A percentile compares a stretch with the other conserved stretches of the same genome.
Conservation (phyloP, 768 basidiomycete genomes). For the Psilocybe cyanescens region DNA sequence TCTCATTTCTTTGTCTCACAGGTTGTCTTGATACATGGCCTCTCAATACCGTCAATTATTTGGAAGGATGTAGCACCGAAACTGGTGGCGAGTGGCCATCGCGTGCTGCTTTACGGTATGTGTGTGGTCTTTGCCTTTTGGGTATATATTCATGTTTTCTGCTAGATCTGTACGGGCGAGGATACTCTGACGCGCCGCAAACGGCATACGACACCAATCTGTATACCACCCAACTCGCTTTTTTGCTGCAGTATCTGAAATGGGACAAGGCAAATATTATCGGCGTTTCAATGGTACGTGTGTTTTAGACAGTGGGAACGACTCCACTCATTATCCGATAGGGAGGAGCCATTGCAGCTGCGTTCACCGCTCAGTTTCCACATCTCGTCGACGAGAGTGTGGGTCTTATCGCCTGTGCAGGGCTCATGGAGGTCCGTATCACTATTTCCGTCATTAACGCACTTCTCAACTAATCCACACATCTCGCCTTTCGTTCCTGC, state of each 20-base stretch:
- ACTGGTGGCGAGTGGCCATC: conserved; percentile 66
- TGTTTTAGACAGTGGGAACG: background rate
- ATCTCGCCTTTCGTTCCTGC: too few species aligned
- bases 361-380: conserved; percentile 75
- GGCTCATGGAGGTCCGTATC: conserved; percentile 58
- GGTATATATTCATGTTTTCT: background rate
- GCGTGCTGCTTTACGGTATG: conserved; percentile 76
- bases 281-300: conserved; percentile 76
- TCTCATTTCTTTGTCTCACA: conserved; percentile 27
- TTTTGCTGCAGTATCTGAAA: conserved; percentile 76
- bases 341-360: conserved; percentile 77
- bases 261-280: conserved; percentile 71
- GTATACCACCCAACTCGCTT: conserved; percentile 78
- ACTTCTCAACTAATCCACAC: background rate
- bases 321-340: conserved; percentile 25
- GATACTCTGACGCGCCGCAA: conserved; percentile 82
- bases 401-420: conserved; percentile 69
- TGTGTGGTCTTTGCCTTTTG: conserved; percentile 2
- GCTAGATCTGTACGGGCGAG: conserved; percentile 79
- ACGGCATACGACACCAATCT: conserved; percentile 66
- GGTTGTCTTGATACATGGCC: conserved; percentile 79
- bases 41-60: conserved; percentile 76
- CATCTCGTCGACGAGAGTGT: conserved; percentile 68
- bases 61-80: conserved; percentile 77
- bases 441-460: background rate